phyloP scores from a whole-genome alignment of 2,329 filamentous ascomycete species.

The Epicoccum sorghinum region DNA sequence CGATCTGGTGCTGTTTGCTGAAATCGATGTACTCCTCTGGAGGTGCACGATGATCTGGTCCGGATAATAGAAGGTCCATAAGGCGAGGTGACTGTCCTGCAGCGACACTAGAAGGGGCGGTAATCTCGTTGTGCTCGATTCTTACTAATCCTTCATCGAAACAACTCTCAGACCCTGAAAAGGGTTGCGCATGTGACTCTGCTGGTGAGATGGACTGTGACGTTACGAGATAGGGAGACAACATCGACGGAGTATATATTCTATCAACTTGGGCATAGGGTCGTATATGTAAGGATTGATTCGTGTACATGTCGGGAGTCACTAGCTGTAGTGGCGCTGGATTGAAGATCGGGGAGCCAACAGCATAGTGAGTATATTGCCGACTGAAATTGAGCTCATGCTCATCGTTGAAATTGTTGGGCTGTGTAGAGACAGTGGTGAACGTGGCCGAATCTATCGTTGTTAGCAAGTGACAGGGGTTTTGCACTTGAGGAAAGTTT shows the following conservation, averaged over 20 bases:
- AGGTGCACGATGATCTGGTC: slow-evolving; percentile 54
- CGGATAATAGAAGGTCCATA: slow-evolving; percentile 56
- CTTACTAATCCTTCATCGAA: slow-evolving; percentile 45
- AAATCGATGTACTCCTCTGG: slow-evolving; percentile 46
- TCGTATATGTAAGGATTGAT: slow-evolving; percentile 21
- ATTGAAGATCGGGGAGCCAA: slow-evolving; percentile 17
- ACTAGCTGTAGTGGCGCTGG: slow-evolving; percentile 19
- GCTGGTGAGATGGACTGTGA: slow-evolving; percentile 36
- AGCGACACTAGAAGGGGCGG: slow-evolving; percentile 44
- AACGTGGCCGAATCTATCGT: slow-evolving; percentile 17
- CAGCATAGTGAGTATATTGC: slow-evolving; percentile 14
- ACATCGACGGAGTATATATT: slow-evolving; percentile 21
- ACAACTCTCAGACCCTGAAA: slow-evolving; percentile 45
- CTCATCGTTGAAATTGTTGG: not conserved
- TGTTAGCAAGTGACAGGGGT: slow-evolving; percentile 15
- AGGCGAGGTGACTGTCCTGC: slow-evolving; percentile 57
- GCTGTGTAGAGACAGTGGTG: slow-evolving; percentile 7
- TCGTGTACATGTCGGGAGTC: slow-evolving; percentile 16
- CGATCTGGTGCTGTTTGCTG: slow-evolving; percentile 42
- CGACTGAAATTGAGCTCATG: slow-evolving; percentile 2
- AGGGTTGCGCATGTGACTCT: slow-evolving; percentile 42
- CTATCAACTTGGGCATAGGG: slow-evolving; percentile 15
- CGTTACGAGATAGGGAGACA: slow-evolving; percentile 32
- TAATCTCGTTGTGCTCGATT: slow-evolving; percentile 32
- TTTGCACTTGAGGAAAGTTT: slow-evolving; percentile 8